These are phyloP conservation scores for Penicillium olsonii DNA, from an alignment of 2,329 filamentous ascomycete species.

Conservation along the genomic window DNA sequence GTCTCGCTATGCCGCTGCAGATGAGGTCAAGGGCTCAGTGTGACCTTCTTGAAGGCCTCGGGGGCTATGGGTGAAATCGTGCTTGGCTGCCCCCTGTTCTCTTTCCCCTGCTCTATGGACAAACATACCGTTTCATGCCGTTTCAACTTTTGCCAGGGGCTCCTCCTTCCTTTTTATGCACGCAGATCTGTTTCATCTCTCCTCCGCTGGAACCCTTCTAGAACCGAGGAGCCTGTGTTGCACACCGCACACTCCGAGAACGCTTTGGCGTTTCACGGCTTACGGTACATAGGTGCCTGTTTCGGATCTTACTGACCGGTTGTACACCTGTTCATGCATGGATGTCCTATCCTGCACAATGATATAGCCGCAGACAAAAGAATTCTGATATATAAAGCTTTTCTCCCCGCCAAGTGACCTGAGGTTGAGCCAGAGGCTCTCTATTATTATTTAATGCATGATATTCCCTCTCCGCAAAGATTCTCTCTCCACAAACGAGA, in stretches of 20 bases:
- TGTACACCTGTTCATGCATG: background rate
- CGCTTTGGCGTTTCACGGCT: background rate
- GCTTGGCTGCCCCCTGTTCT: background rate
- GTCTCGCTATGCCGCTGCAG: slow-evolving; percentile 22
- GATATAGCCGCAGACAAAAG: background rate
- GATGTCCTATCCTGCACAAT: background rate
- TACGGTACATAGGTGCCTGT: background rate
- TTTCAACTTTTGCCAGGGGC: background rate
- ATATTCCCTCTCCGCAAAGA: too few relatives aligned
- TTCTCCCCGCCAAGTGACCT: background rate
- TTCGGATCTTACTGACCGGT: background rate
- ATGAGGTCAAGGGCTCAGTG: slow-evolving; percentile 10
- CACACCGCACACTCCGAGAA: background rate
- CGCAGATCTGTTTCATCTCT: background rate
- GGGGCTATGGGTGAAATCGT: background rate
- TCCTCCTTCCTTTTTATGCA: background rate
- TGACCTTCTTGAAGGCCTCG: background rate
- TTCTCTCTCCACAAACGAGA: background rate
- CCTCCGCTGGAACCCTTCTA: background rate
- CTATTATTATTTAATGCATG: background rate
- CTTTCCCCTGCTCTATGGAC: background rate
- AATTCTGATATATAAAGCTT: background rate
- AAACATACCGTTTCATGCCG: background rate
- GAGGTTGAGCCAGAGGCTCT: background rate
- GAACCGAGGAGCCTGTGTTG: background rate